These are phyloP conservation scores for Eucalyptus polybractea DNA, from an alignment of 345 rosid species.

Conservation along the genomic window DNA sequence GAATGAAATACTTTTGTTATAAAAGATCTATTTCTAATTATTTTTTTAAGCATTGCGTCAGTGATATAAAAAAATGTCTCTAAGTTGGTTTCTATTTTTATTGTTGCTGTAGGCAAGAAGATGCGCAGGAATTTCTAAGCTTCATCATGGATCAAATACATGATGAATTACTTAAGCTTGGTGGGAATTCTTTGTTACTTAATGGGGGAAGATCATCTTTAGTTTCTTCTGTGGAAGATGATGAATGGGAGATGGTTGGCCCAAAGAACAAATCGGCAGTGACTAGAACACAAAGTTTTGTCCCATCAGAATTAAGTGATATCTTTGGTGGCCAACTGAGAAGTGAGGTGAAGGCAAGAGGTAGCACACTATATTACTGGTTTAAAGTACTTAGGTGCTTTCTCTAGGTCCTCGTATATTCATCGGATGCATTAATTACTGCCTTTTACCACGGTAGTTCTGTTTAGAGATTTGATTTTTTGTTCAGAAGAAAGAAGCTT, in stretches of 20 bases:
- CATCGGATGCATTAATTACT: background rate
- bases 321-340: constrained; percentile 81
- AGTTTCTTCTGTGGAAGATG: constrained; percentile 56
- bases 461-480: background rate
- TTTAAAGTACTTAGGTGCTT: background rate
- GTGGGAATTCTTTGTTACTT: constrained; percentile 20
- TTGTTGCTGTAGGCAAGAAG: constrained; percentile 69
- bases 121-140: constrained; percentile 94
- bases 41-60: background rate
- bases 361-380: constrained; percentile 9
- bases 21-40: background rate
- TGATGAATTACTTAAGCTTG: constrained; percentile 66
- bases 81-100: background rate
- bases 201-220: constrained; percentile 32
- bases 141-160: constrained; percentile 92
- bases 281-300: constrained; percentile 74
- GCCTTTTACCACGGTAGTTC: background rate
- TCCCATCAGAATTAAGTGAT: constrained; percentile 63
- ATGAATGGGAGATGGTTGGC: constrained; percentile 97
- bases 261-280: constrained; percentile 88
- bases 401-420: background rate
- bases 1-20: background rate
- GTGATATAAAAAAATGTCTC: background rate
- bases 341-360: constrained; percentile 79
- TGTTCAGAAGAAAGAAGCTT: background rate